A percentile compares a stretch with the other conserved stretches of the same genome.
Conservation (phyloP, 2,329 filamentous ascomycete species). For the Ophiocordyceps camponoti-floridani region DNA sequence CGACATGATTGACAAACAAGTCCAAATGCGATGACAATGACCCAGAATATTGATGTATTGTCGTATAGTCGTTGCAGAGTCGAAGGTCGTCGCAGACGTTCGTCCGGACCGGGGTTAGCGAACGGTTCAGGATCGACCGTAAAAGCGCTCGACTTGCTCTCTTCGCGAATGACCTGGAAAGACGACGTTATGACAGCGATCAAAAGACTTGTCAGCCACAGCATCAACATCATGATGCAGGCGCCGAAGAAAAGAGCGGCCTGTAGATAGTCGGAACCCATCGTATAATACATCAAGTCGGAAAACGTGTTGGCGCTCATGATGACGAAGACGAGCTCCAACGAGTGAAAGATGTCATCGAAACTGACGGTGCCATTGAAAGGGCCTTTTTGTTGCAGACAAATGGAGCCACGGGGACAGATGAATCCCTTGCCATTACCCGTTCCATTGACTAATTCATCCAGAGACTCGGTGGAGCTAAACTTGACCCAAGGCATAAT, state of each 20-base stretch:
- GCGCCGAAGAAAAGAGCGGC: slow-evolving; percentile 62
- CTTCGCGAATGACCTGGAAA: slow-evolving; percentile 94
- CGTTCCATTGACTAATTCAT: slow-evolving; percentile 31
- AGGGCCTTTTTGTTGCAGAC: slow-evolving; percentile 63
- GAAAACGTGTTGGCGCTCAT: slow-evolving; percentile 98
- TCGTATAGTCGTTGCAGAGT: slow-evolving; percentile 54
- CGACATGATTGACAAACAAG: slow-evolving; percentile 64
- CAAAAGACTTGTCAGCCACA: slow-evolving; percentile 88
- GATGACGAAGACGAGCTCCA: slow-evolving; percentile 91
- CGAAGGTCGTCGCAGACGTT: slow-evolving; percentile 18
- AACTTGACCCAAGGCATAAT: slow-evolving; percentile 49
- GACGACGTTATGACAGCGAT: slow-evolving; percentile 98
- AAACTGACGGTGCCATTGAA: slow-evolving; percentile 80
- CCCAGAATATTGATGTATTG: slow-evolving; percentile 61
- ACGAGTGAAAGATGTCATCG: slow-evolving; percentile 80
- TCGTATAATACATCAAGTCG: slow-evolving; percentile 85
- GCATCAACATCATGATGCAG: slow-evolving; percentile 75
- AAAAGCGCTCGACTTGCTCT: slow-evolving; percentile 87
- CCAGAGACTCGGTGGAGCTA: slow-evolving; percentile 15
- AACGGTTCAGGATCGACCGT: slow-evolving; percentile 47
- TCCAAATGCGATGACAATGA: slow-evolving; percentile 61
- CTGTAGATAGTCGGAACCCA: slow-evolving; percentile 76
- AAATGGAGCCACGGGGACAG: slow-evolving; percentile 69
- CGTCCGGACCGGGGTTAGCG: slow-evolving; percentile 18
- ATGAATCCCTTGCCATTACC: slow-evolving; percentile 62